These are phyloP conservation scores for Exophiala sp. DNA, from an alignment of 2,329 filamentous ascomycete genomes.

Conservation along the genomic window DNA sequence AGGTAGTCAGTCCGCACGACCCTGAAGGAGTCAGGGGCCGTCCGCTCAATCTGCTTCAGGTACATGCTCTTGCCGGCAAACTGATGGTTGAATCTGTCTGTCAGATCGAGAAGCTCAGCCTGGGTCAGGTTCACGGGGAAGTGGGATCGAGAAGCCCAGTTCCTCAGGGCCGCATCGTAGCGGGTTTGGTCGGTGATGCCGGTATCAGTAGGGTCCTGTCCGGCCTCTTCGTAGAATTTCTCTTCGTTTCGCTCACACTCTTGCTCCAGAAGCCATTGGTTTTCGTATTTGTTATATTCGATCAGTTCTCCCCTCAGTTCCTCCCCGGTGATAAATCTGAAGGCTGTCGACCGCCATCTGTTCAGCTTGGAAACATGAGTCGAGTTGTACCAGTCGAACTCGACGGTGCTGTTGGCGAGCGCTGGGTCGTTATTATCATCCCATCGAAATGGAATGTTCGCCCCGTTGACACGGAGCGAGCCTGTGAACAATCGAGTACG, in stretches of 20 bases:
- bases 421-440: neutral
- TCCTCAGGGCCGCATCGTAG: neutral
- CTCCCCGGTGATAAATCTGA: constrained; percentile 1
- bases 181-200: neutral
- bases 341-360: constrained; percentile 7
- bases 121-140: constrained; percentile 2
- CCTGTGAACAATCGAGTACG: constrained; percentile 1
- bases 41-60: neutral
- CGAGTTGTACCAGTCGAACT: constrained; percentile 19
- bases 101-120: neutral
- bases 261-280: constrained; percentile 11
- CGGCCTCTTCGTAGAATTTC: constrained; percentile 1
- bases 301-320: neutral
- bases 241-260: constrained; percentile 10
- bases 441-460: constrained; percentile 3
- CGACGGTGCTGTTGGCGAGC: neutral
- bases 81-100: constrained; percentile 9
- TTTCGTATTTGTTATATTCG: constrained; percentile 30
- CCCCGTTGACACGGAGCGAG: neutral
- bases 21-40: neutral
- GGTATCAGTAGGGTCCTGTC: neutral
- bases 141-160: neutral
- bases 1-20: neutral
- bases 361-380: constrained; percentile 13
- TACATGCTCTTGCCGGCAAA: constrained; percentile 9